Evolutionary conservation across 805 yeast species (phyloP), one percentile per base, ranked within the genome.

Genomic region (Saccharomyces kudriavzevii): DNA sequence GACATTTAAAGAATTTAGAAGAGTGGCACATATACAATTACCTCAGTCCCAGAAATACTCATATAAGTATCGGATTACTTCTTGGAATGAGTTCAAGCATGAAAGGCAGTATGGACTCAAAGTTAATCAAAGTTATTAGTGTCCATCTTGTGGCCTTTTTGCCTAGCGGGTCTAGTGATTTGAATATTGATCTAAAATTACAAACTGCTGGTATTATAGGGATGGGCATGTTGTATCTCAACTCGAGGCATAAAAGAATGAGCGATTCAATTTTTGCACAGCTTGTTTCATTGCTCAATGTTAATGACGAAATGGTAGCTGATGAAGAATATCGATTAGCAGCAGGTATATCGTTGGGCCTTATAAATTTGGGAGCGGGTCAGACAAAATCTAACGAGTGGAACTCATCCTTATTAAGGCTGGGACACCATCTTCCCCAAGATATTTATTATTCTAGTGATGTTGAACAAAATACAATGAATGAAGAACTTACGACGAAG

Each of bases 11-110:
- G 53, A 76, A 77, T 45, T 71, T 94, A 26, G 98, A 92, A 63
- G 97, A 94, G 67, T 94, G 98, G 97, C 97, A 91, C 65, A 87
- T 92, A 29, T 94, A 89, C 67, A 91, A 92, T 64, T 90, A 89
- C 60, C 72, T 94, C 51, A 96, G 96, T 0, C 96, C 96, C 0
- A 91, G 94, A 59, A 89, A 88, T 62, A 80, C 85, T 3, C 79
- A 79, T 45, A 88, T 96, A 0, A 88, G 96, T 67, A 84, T 90
- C 35, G 98, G 97, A 0, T 74, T 94, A 47, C 72, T 94, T 35
- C 70, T 94, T 17, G 99, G 99, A 0, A 85, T 92, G 89, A 83
- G 97, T 20, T 97, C 97, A 0, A 88, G 97, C 69, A 73, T 83
- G 54, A 76, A 76, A 59, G 91, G 97, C 1, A 75, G 91, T 0